Conservation (phyloP, 768 basidiomycete species). For the Suillus subaureus region DNA sequence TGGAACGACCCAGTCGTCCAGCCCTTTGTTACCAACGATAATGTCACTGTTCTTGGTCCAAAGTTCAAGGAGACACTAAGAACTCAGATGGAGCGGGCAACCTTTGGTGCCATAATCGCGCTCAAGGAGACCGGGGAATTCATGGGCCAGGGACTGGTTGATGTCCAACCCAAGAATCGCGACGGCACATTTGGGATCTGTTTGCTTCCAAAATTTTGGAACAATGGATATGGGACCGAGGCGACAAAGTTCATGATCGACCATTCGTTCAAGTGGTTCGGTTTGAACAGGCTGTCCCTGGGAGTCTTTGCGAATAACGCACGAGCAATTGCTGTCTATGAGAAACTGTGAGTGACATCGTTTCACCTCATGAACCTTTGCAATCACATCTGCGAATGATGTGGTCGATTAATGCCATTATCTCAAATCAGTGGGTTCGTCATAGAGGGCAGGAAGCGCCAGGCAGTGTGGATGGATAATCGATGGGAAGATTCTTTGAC, state of each 20-base stretch:
- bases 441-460: slow-evolving; percentile 40
- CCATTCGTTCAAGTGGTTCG: slow-evolving; percentile 41
- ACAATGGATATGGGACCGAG: slow-evolving; percentile 44
- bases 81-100: slow-evolving; percentile 25
- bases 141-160: slow-evolving; percentile 34
- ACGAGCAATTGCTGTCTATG: slow-evolving; percentile 42
- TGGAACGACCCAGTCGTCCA: slow-evolving; percentile 34
- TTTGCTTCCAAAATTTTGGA: slow-evolving; percentile 36
- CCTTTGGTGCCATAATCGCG: slow-evolving; percentile 32
- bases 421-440: slow-evolving; percentile 39
- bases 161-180: slow-evolving; percentile 30
- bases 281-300: slow-evolving; percentile 44
- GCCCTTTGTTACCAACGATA: slow-evolving; percentile 18
- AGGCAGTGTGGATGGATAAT: slow-evolving; percentile 37
- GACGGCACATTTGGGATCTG: slow-evolving; percentile 37
- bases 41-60: slow-evolving; percentile 16
- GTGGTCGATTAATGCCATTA: not conserved
- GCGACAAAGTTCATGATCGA: slow-evolving; percentile 43
- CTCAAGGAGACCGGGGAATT: slow-evolving; percentile 32
- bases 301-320: slow-evolving; percentile 41
- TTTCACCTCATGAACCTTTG: not conserved
- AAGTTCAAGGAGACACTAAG: slow-evolving; percentile 24
- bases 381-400: slow-evolving; percentile 2
- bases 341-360: slow-evolving; percentile 40
- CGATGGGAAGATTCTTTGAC: slow-evolving; percentile 40